Evolutionary conservation across 805 yeast genomes (phyloP), one percentile per base, ranked within the genome.

Genomic region (Ascoidea rubescens): DNA sequence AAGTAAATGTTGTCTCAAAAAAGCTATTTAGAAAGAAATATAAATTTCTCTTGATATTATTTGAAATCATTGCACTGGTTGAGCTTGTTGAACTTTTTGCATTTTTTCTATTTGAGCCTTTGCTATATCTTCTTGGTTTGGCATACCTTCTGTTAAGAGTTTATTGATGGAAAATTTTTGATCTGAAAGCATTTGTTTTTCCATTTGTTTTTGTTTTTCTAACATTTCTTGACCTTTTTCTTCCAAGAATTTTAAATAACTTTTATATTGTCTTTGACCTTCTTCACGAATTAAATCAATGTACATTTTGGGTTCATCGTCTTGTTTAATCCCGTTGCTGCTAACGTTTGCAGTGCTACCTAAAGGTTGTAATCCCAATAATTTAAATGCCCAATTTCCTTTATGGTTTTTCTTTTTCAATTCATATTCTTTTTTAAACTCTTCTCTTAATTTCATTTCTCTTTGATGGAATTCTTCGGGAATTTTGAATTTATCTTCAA

Each of bases 401-500:
- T 72, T 73, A 55, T 70, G 71, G 69, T 71, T 62, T 63, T 66
- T 54, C 66, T 69, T 58, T 65, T 72, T 50, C 61, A 65, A 51
- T 59, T 64, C 62, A 70, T 75, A 72, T 50, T 84, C 83, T 56
- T 72, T 70, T 54, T 71, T 71, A 75, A 87, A 87, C 62, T 83
- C 78, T 53, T 75, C 74, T 67, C 96, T 85, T 63, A 89, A 77
- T 59, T 73, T 72, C 14, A 70, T 70, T 64, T 90, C 98, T 70
- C 97, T 83, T 53, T 75, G 74, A 50, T 80, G 77, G 64, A 86
- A 93, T 66, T 90, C 98, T 51, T 75, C 80, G 8, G 93, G 80
- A 51, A 91, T 79, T 47, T 82, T 67, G 52, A 72, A 66, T 64
- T 80, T 80, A 63, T 81, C 86, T 43, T 74, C 66, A 70, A 82